A percentile compares a stretch with the other conserved stretches of the same genome.
Evolutionary conservation across 2,329 filamentous ascomycete species (phyloP).

Genomic region (Triangularia verruculosa): DNA sequence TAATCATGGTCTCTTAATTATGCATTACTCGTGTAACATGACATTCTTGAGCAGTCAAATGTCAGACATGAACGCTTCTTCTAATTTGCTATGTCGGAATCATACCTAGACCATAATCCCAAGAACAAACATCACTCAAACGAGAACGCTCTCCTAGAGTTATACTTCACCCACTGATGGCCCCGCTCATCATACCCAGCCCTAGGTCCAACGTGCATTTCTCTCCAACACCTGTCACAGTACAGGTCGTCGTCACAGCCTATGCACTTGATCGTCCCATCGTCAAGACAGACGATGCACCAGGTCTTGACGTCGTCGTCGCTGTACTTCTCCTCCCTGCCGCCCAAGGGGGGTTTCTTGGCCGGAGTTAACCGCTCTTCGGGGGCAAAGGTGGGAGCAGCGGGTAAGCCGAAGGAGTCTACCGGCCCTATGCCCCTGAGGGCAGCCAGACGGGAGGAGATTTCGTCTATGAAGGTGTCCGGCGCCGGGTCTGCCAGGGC

Average conservation of each 20-base stretch:
- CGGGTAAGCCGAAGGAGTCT: slow-evolving; percentile 44
- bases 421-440: slow-evolving; percentile 40
- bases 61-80: too few relatives aligned
- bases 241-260: slow-evolving; percentile 73
- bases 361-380: slow-evolving; percentile 34
- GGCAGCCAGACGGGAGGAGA: slow-evolving; percentile 52
- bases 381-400: slow-evolving; percentile 50
- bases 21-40: not conserved
- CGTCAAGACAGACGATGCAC: slow-evolving; percentile 80
- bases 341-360: slow-evolving; percentile 20
- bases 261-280: slow-evolving; percentile 68
- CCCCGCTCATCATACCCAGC: slow-evolving; percentile 68
- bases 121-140: not conserved
- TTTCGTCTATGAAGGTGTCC: slow-evolving; percentile 40
- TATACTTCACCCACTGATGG: slow-evolving; percentile 65
- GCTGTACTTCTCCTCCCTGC: slow-evolving; percentile 48
- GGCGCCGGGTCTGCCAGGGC: slow-evolving; percentile 35
- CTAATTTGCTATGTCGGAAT: not conserved
- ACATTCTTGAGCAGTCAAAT: not conserved
- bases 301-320: slow-evolving; percentile 73
- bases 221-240: slow-evolving; percentile 74
- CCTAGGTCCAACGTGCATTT: slow-evolving; percentile 69
- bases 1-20: not conserved
- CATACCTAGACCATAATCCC: not conserved
- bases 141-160: not conserved